Evolutionary conservation across 768 basidiomycete genomes (phyloP), one percentile per base, ranked within the genome.

Genomic region (Podaxis sp.): DNA sequence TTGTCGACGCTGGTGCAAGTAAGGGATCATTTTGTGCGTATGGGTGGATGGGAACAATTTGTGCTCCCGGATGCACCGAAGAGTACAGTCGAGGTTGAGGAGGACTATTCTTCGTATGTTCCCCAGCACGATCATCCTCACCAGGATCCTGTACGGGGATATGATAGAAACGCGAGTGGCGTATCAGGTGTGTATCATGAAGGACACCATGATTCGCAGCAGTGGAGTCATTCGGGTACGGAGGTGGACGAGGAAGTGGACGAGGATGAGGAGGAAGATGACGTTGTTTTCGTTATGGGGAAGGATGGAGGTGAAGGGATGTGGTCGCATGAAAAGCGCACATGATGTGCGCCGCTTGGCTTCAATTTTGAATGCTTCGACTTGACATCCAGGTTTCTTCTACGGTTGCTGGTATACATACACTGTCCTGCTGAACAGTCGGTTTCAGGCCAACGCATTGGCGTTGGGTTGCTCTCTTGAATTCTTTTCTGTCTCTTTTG

Each of bases 1-100:
- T 77, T 89, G 19, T 95, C 93, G 5, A 76, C 76, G 6, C 66
- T 89, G 26, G 84, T 93, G 56, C 89, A 96, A 73, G 87, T 95
- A n/a, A 78, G 69, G 15, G 75, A 80, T 7, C 82, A 85, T 42
- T 84, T 81, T 75, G 92, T 92, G 24, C 84, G 95, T 33, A 85
- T 92, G 83, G 76, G 78, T 7, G 78, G 80, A 2, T 93, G 90
- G 90, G 79, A 84, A 67, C 46, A 75, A 13, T 89, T 82, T 74
- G 82, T 88, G 26, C 68, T 88, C 26, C 90, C 90, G 0, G 82
- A 83, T 67, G 91, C 92, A 2, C 73, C 76, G 33, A 70, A 68
- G 59, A 88, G 87, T 66, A 64, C 66, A 2, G 78, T 83, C 3
- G 79, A 79, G 56, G 71, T 69, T 30, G 67, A 66, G 38, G 68